phyloP scores from a whole-genome alignment of 345 rosid genomes.

The Dipteronia sinensis region DNA sequence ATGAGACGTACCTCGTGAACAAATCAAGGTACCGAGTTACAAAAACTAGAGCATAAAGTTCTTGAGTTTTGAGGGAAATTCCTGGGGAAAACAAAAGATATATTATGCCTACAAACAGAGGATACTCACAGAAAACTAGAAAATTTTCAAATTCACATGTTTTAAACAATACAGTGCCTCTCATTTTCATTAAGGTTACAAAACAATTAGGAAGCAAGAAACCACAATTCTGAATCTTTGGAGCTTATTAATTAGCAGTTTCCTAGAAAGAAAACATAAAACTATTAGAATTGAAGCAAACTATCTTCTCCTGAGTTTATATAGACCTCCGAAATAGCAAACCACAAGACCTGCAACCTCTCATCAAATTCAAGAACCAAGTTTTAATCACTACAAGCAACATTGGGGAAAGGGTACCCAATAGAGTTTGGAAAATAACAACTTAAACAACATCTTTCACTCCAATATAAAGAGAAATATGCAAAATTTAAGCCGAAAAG shows the following conservation, averaged over 20 bases:
- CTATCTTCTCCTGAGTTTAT: no score
- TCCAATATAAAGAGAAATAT: no score
- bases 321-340: no score
- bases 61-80: conserved; percentile 50
- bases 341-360: no score
- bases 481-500: no score
- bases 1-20: conserved; percentile 31
- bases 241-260: neutral
- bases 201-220: neutral
- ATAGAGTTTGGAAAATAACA: no score
- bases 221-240: neutral
- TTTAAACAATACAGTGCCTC: neutral
- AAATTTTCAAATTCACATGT: neutral
- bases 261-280: neutral
- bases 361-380: no score
- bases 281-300: neutral
- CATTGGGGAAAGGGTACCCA: no score
- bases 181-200: neutral
- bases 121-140: neutral
- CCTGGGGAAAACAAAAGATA: conserved; percentile 28
- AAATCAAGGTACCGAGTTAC: conserved; percentile 44
- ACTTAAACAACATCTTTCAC: no score
- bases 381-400: no score
- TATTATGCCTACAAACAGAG: neutral
- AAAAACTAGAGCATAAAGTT: conserved; percentile 49